A percentile compares a stretch with the other conserved stretches of the same genome.
phyloP scores from a whole-genome alignment of 2,329 filamentous ascomycete species.

The Orbilia ellipsospora region DNA sequence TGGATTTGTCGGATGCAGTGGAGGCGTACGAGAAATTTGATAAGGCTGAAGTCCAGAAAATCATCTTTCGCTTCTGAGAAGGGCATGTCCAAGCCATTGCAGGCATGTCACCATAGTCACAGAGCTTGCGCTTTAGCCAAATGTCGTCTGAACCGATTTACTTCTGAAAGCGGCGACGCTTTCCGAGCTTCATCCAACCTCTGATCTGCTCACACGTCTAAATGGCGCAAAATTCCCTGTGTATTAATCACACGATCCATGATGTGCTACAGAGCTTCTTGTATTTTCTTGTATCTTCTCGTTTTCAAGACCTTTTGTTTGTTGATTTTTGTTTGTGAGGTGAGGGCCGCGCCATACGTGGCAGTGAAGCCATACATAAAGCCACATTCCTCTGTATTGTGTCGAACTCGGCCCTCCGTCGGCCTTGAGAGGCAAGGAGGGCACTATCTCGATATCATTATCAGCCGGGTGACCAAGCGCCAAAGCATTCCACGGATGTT shows the following conservation, averaged over 20 bases:
- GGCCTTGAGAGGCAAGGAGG: slow-evolving; percentile 6
- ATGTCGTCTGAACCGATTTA: slow-evolving; percentile 21
- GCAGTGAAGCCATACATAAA: slow-evolving; percentile 47
- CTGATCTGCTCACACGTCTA: slow-evolving; percentile 33
- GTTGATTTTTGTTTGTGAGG: slow-evolving; percentile 20
- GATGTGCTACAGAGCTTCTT: slow-evolving; percentile 21
- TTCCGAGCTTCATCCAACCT: slow-evolving; percentile 36
- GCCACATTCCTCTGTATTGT: slow-evolving; percentile 40
- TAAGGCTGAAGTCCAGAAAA: slow-evolving; percentile 68
- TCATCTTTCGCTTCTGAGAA: slow-evolving; percentile 63
- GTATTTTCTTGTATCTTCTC: slow-evolving; percentile 6
- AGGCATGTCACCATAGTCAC: slow-evolving; percentile 24
- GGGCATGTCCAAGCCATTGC: slow-evolving; percentile 46
- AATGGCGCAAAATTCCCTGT: slow-evolving; percentile 20
- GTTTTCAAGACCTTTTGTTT: too few relatives aligned
- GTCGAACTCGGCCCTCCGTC: neutral
- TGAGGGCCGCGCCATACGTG: slow-evolving; percentile 47
- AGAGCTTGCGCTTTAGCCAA: slow-evolving; percentile 35
- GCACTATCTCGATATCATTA: slow-evolving; percentile 36
- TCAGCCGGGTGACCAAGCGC: slow-evolving; percentile 49
- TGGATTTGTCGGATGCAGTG: slow-evolving; percentile 66
- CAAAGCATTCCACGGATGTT: slow-evolving; percentile 49
- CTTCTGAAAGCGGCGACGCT: slow-evolving; percentile 43
- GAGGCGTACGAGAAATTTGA: slow-evolving; percentile 69
- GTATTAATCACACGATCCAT: slow-evolving; percentile 20